Evolutionary conservation across 768 basidiomycete species (phyloP).

Genomic region (Suillus subluteus): DNA sequence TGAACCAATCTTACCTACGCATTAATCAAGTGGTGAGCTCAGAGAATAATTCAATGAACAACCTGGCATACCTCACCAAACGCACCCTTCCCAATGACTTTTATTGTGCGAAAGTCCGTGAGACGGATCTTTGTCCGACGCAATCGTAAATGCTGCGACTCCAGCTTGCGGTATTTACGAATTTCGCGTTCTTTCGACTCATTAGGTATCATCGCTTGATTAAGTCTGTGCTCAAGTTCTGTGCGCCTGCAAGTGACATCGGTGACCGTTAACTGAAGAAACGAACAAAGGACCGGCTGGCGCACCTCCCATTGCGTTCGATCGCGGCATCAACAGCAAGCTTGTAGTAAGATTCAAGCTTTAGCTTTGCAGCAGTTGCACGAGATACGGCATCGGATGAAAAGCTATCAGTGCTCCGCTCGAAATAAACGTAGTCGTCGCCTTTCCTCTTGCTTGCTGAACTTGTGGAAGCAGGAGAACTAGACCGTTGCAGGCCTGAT

Average conservation of each 20-base stretch:
- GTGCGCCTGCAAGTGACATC: constrained; percentile 61
- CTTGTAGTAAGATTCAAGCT: constrained; percentile 98
- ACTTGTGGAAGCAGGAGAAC: constrained; percentile 32
- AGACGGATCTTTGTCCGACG: constrained; percentile 92
- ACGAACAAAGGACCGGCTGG: constrained; percentile 13
- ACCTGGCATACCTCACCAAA: constrained; percentile 82
- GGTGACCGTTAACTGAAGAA: constrained; percentile 14
- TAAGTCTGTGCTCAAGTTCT: constrained; percentile 84
- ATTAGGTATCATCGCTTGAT: constrained; percentile 69
- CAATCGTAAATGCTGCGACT: constrained; percentile 89
- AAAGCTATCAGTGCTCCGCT: constrained; percentile 81
- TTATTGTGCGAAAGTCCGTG: constrained; percentile 92
- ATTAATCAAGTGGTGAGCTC: constrained; percentile 16
- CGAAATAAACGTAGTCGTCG: constrained; percentile 90
- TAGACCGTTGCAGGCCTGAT: constrained; percentile 29
- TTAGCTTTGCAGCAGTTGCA: constrained; percentile 92
- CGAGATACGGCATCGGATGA: constrained; percentile 86
- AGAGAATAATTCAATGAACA: not conserved
- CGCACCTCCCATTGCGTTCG: constrained; percentile 89
- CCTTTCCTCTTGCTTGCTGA: constrained; percentile 34
- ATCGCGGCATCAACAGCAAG: constrained; percentile 97
- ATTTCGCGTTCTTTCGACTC: constrained; percentile 91
- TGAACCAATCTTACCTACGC: constrained; percentile 89
- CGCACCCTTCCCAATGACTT: constrained; percentile 98
- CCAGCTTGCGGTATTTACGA: constrained; percentile 81